Conservation (phyloP, 73 alveolate genomes). For the Tetrahymena elliotti region DNA sequence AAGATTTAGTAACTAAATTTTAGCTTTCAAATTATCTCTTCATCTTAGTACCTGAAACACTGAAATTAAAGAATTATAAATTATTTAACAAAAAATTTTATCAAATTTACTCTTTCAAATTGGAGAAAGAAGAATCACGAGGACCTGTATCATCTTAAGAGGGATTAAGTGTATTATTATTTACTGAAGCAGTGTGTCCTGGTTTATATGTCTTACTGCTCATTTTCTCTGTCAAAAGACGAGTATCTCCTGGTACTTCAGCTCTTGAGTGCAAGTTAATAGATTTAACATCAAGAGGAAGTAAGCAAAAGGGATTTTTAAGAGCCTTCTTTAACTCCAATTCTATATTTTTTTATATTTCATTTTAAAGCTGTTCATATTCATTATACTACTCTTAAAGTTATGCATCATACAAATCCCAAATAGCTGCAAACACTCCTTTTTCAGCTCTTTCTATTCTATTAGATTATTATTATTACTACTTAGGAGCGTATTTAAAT, state of each 20-base stretch:
- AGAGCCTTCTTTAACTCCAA: constrained; percentile 18
- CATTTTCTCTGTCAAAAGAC: not conserved
- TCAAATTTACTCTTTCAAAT: not conserved
- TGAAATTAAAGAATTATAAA: not conserved
- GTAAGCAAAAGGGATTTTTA: constrained; percentile 15
- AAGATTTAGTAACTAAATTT: constrained; percentile 17
- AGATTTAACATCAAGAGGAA: constrained; percentile 28
- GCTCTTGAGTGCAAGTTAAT: constrained; percentile 23
- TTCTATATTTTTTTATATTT: constrained; percentile 14
- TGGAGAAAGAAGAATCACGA: not conserved
- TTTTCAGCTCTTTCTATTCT: constrained; percentile 39
- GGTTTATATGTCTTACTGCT: constrained; percentile 13
- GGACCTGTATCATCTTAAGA: constrained; percentile 22
- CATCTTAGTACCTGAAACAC: constrained; percentile 33
- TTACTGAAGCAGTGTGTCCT: not conserved
- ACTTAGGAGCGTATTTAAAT: constrained; percentile 33
- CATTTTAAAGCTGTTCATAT: constrained; percentile 41
- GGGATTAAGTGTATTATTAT: not conserved
- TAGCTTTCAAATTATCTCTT: not conserved
- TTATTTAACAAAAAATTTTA: not conserved
- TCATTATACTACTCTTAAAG: constrained; percentile 25
- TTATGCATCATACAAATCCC: constrained; percentile 54
- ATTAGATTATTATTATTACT: constrained; percentile 4
- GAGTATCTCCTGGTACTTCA: constrained; percentile 10
- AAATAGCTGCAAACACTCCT: constrained; percentile 45